phyloP scores from a whole-genome alignment of 2,329 filamentous ascomycete genomes.

The Gremmenia infestans region DNA sequence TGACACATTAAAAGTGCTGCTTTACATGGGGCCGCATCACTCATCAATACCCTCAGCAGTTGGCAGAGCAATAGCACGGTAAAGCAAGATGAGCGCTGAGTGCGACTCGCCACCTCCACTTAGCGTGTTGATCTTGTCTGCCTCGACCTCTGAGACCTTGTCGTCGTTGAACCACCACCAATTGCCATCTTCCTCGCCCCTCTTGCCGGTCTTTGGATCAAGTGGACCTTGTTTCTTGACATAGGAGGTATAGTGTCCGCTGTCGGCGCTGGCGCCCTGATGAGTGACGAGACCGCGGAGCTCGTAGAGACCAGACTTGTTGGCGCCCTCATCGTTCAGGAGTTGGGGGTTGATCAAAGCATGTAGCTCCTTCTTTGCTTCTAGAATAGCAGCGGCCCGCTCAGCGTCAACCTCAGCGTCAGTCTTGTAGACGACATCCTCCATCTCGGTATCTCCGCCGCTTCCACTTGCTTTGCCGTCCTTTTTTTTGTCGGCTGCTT shows the following conservation, averaged over 20 bases:
- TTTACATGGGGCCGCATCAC: conserved; percentile 2
- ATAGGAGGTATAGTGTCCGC: conserved; percentile 95
- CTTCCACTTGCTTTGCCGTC: conserved; percentile 47
- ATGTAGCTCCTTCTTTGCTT: conserved; percentile 83
- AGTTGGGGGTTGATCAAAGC: conserved; percentile 71
- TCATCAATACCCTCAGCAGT: conserved; percentile 41
- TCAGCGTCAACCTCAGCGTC: conserved; percentile 91
- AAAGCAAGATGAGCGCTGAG: conserved; percentile 75
- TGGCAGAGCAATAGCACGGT: conserved; percentile 68
- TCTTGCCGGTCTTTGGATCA: conserved; percentile 71
- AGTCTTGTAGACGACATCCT: conserved; percentile 65
- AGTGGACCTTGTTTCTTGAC: conserved; percentile 82
- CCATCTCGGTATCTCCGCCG: conserved; percentile 69
- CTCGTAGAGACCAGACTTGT: conserved; percentile 94
- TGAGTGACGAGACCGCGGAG: conserved; percentile 91
- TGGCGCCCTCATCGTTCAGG: conserved; percentile 72
- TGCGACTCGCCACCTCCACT: conserved; percentile 86
- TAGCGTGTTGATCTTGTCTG: conserved; percentile 85
- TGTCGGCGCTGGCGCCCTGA: conserved; percentile 93
- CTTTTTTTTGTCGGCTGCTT: conserved; percentile 44
- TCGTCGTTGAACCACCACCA: conserved; percentile 99
- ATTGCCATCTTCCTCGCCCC: conserved; percentile 78
- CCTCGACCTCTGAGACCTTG: conserved; percentile 85
- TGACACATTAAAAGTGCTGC: no score
- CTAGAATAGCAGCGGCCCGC: conserved; percentile 66